Evolutionary conservation across 2,329 filamentous ascomycete genomes (phyloP), one percentile per base, ranked within the genome.

Genomic region (Neurospora crassa): DNA sequence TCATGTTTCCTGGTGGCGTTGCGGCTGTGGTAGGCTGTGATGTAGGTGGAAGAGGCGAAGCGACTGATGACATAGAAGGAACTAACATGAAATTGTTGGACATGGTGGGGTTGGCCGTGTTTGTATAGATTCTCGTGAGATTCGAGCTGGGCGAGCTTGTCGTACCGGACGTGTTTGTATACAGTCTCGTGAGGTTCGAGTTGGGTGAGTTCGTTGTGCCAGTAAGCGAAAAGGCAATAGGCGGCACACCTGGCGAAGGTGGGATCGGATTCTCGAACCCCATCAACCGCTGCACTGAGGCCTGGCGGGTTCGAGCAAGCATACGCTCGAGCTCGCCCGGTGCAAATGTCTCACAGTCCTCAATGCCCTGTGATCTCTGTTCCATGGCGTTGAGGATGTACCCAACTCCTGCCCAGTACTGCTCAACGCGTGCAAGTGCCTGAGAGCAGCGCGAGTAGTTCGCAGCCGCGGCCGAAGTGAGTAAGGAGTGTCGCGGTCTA

Each of bases 381-480:
- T 96, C 92, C 12, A 97, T 83, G 0, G 93, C 92, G 0, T 92
- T 95, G 45, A 97, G 82, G 47, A 97, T 96, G 78, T 97, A 97
- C 71, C 92, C 91, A 37, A 93, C 91, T 8, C 93, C 93, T 43
- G 91, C 91, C 93, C 93, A 97, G 78, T 96, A 96, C 0, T 87
- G 86, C 75, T 96, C 89, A n/a, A 96, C 83, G 67, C 92, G 90
- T 75, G 94, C 89, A 12, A 97, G 81, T 0, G 92, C 92, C 77
- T 93, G 92, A 79, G 96, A 95, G 78, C 93, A 97, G 10, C 90
- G 86, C 78, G 95, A 92, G 75, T 97, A 97, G 76, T 96, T 95
- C 77, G 95, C 91, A 74, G 90, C 94, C 0, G 93, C 93, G 1
- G 92, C 92, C 0, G 92, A 92, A 0, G 92, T 92, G 0, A 96